These are phyloP conservation scores for Cutaneotrichosporon cutaneum DNA, from an alignment of 1,284 basidiomycete genomes.

Conservation along the genomic window DNA sequence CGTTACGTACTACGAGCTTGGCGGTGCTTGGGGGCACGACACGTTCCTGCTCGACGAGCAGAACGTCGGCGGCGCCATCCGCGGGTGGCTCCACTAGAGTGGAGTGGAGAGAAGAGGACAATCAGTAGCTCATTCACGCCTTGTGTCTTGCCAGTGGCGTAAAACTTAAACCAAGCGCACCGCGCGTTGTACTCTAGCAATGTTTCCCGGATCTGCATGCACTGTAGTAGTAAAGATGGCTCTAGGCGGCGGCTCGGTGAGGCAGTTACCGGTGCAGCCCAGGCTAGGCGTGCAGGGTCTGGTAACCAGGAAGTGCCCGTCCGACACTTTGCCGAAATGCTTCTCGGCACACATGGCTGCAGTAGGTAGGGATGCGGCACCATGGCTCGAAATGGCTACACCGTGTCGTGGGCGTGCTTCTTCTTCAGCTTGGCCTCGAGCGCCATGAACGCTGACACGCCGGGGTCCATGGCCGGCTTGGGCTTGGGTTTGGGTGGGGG, in stretches of 20 bases:
- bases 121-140: background rate
- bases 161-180: background rate
- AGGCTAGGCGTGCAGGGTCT: no score
- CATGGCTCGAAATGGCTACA: background rate
- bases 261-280: background rate
- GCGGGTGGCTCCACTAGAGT: conserved; percentile 60
- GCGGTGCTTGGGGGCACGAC: conserved; percentile 97
- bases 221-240: background rate
- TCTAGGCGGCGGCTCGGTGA: no score
- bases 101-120: background rate
- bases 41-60: conserved; percentile 85
- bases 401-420: conserved; percentile 1
- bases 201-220: background rate
- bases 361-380: background rate
- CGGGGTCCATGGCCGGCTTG: conserved; percentile 32
- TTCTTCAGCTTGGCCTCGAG: conserved; percentile 2
- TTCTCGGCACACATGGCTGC: no score
- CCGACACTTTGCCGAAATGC: no score
- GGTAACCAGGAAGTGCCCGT: no score
- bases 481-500: conserved; percentile 2
- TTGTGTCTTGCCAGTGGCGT: background rate
- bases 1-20: conserved; percentile 95
- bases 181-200: background rate
- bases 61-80: conserved; percentile 74
- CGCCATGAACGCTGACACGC: conserved; percentile 36